Evolutionary conservation across 345 rosid species (phyloP).

Genomic region (Sonneratia caseolaris): DNA sequence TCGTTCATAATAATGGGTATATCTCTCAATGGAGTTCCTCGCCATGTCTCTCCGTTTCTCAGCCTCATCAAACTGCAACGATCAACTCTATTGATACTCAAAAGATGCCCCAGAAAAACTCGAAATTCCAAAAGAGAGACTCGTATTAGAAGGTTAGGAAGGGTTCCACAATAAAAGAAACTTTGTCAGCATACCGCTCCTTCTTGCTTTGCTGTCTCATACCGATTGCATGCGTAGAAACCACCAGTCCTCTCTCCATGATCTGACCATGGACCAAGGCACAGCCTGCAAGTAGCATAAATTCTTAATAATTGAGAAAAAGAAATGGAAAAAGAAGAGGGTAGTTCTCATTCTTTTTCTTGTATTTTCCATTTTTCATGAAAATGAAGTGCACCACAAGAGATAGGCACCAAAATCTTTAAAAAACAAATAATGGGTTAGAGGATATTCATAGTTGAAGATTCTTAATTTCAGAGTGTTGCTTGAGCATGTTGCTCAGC

Average conservation of each 20-base stretch:
- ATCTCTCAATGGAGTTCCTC: conserved; percentile 85
- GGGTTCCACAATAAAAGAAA: not conserved
- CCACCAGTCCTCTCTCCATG: conserved; percentile 98
- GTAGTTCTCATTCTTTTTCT: not conserved
- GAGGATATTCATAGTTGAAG: not conserved
- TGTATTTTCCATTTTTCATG: not conserved
- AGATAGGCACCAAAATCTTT: not conserved
- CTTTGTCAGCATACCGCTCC: conserved; percentile 55
- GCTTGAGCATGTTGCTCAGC: not conserved
- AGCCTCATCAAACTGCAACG: conserved; percentile 70
- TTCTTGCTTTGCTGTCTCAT: conserved; percentile 86
- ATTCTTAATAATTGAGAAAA: not conserved
- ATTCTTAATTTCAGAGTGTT: not conserved
- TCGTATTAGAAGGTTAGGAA: not conserved
- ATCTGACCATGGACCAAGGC: conserved; percentile 80
- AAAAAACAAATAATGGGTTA: not conserved
- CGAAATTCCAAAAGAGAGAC: not conserved
- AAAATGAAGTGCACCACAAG: not conserved
- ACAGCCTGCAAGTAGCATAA: conserved; percentile 37
- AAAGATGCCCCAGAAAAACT: not conserved
- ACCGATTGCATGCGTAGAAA: conserved; percentile 77
- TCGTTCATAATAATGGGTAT: conserved; percentile 98
- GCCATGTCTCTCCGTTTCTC: conserved; percentile 97
- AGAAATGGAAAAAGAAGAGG: not conserved
- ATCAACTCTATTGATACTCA: not conserved